phyloP scores from a whole-genome alignment of 2,329 filamentous ascomycete genomes.

The Furcasterigmium sp. region DNA sequence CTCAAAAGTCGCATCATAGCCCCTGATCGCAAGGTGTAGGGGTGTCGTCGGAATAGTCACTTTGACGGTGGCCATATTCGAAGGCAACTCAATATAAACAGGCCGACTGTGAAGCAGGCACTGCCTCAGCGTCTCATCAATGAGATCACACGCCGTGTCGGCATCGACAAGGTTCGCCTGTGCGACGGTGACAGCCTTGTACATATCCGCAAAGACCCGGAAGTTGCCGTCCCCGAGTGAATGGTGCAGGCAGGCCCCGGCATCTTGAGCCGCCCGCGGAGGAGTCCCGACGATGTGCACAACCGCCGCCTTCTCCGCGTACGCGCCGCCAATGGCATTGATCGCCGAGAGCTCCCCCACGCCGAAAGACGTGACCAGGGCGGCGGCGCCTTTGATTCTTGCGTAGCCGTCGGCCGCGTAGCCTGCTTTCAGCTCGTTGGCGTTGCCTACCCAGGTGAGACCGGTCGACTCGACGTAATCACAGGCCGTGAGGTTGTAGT shows the following conservation, averaged over 20 bases:
- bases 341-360: constrained; percentile 54
- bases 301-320: constrained; percentile 49
- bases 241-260: constrained; percentile 42
- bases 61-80: constrained; percentile 39
- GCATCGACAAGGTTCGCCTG: constrained; percentile 40
- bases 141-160: constrained; percentile 36
- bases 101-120: constrained; percentile 48
- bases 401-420: constrained; percentile 56
- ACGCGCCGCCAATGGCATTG: constrained; percentile 54
- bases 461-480: constrained; percentile 30
- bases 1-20: constrained; percentile 14
- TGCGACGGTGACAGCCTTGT: constrained; percentile 40
- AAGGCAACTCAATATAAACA: constrained; percentile 51
- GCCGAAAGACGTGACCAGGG: constrained; percentile 53
- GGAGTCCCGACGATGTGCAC: constrained; percentile 55
- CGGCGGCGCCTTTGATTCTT: constrained; percentile 43
- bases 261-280: constrained; percentile 33
- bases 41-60: constrained; percentile 1
- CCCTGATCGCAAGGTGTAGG: not conserved
- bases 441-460: constrained; percentile 43
- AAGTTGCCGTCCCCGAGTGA: constrained; percentile 49
- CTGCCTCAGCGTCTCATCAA: constrained; percentile 44
- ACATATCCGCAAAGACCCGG: constrained; percentile 43
- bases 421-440: constrained; percentile 53
- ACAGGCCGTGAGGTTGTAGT: constrained; percentile 31